phyloP scores from a whole-genome alignment of 805 yeast species.

The Yamadazyma phyllophila region DNA sequence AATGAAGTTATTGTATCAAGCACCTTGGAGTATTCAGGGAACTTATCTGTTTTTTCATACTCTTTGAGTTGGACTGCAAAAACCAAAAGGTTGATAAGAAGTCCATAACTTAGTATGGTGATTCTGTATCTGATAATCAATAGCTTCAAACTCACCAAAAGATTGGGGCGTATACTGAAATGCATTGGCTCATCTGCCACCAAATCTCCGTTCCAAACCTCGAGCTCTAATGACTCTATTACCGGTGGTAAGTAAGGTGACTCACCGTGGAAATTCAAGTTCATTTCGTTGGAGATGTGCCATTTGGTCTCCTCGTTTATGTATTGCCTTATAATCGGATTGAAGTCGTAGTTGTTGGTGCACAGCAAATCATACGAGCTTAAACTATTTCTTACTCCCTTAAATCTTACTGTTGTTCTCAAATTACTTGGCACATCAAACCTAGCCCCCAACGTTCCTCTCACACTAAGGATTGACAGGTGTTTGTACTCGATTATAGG shows the following conservation, averaged over 20 bases:
- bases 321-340: slow-evolving; percentile 49
- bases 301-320: slow-evolving; percentile 78
- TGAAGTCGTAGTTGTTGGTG: neutral
- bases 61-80: slow-evolving; percentile 53
- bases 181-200: neutral
- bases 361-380: slow-evolving; percentile 5
- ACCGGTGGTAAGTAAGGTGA: slow-evolving; percentile 63
- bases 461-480: neutral
- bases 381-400: slow-evolving; percentile 12
- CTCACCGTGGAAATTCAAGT: slow-evolving; percentile 58
- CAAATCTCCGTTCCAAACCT: slow-evolving; percentile 48
- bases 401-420: slow-evolving; percentile 7
- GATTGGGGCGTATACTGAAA: slow-evolving; percentile 44
- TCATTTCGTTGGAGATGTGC: slow-evolving; percentile 45
- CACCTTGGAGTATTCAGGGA: slow-evolving; percentile 35
- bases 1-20: slow-evolving; percentile 23
- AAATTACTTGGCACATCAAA: slow-evolving; percentile 3
- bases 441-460: neutral
- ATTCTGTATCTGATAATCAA: slow-evolving; percentile 76
- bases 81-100: slow-evolving; percentile 53
- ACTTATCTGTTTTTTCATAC: slow-evolving; percentile 33
- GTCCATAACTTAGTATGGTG: slow-evolving; percentile 67
- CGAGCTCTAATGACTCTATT: slow-evolving; percentile 30
- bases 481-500: slow-evolving; percentile 4
- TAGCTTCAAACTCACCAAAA: slow-evolving; percentile 60